Base-by-base conservation (phyloP, 768 basidiomycete genomes). In the Pholiota microspora region DNA sequence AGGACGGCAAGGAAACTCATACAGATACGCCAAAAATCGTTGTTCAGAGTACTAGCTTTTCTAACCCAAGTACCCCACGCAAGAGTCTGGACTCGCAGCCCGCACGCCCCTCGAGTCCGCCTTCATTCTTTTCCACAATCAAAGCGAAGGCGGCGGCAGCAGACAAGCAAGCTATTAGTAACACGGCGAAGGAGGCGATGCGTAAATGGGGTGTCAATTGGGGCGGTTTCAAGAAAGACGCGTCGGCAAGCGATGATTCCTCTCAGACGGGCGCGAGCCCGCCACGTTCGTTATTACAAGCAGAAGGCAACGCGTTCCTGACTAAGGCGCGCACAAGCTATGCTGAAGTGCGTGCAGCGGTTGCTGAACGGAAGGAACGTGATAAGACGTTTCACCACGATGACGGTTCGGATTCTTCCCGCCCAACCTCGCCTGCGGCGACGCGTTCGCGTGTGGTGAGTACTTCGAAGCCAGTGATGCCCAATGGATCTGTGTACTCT, bases 191-290 rank as follows among this genome's bases (percentile, higher is more conserved):
- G 66, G 95, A 97, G 64, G 81, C 89, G 7, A 87, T 97, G 78
- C 85, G 88, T 55, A 96, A 96, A 67, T 96, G 93, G 93, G 86
- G 93, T 21, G 86, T 85, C 24, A 92, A 84, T 54, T 94, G 92
- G 88, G 75, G 81, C 44, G 77, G 77, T 10, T 63, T 84, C 67
- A 84, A 79, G 71, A 86, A 82, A 67, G 67, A 59, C 44, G 51
- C 60, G 59, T 53, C 55, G 52, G 52, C 59, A 18, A 64, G 64
- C 25, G 82, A 82, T 12, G 79, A 79, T 18, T 56, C 70, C 34
- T 65, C 75, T 13, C 80, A 82, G 45, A 66, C 71, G 47, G 74
- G 74, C 2, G 36, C 42, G 7, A 66, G 61, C 35, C 63, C 62
- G 34, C 61, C 65, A 21, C 40, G 59, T n/a, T 38, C 49, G 2